Evolutionary conservation across 768 basidiomycete genomes (phyloP).

Genomic region (Agrocybe pediades): DNA sequence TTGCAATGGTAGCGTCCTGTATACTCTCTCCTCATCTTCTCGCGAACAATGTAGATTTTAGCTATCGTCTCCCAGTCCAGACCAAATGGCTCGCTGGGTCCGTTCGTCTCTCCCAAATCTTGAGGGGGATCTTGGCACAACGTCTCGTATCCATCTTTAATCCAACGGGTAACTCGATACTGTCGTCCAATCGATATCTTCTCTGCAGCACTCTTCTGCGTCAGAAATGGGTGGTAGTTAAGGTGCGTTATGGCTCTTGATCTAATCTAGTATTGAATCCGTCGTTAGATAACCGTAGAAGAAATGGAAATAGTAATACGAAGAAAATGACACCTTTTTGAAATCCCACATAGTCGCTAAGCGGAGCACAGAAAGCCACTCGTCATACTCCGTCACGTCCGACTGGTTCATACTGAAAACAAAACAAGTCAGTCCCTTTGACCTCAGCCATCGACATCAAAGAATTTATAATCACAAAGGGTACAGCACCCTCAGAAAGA

Average conservation of each 20-base stretch:
- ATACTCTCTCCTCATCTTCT: neutral
- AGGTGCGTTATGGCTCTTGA: neutral
- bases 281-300: neutral
- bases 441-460: neutral
- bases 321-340: neutral
- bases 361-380: conserved; percentile 7
- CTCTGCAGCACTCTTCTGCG: neutral
- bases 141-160: neutral
- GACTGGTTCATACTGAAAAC: neutral
- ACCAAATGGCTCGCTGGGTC: neutral
- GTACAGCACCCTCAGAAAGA: conserved; percentile 7
- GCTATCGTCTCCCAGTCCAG: conserved; percentile 8
- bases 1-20: neutral
- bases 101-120: neutral
- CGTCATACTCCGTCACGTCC: conserved; percentile 1
- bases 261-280: neutral
- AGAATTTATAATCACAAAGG: neutral
- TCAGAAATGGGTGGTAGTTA: neutral
- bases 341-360: conserved; percentile 12
- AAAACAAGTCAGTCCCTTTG: neutral
- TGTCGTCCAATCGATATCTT: neutral
- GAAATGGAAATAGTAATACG: neutral
- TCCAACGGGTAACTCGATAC: neutral
- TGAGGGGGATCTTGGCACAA: neutral
- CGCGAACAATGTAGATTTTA: conserved; percentile 1